phyloP scores from a whole-genome alignment of 208 protist genomes.

The Angomonas deanei region DNA sequence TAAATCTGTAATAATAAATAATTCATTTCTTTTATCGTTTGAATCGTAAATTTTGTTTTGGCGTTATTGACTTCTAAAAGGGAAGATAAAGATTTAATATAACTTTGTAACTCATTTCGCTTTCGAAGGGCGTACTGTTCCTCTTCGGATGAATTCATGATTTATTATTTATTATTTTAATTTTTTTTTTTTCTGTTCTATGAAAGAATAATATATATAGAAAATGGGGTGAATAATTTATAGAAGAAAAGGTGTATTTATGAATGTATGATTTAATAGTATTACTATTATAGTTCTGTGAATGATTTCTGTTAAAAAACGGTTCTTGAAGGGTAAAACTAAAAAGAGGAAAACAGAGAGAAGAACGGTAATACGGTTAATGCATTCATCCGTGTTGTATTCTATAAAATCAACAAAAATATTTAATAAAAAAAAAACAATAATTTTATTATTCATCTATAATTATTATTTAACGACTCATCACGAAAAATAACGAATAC shows the following conservation, averaged over 20 bases:
- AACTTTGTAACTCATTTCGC: too few relatives aligned
- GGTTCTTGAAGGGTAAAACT: background rate
- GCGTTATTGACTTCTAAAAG: background rate
- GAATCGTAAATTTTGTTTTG: too few relatives aligned
- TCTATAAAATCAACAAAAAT: too few relatives aligned
- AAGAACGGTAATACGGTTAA: too few relatives aligned
- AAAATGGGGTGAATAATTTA: background rate
- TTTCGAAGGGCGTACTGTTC: too few relatives aligned
- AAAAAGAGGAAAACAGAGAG: background rate
- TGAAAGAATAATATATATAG: background rate
- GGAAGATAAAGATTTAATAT: background rate
- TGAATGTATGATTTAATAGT: constrained; percentile 3
- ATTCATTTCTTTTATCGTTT: too few relatives aligned
- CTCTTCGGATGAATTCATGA: background rate
- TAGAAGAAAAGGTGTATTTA: constrained; percentile 1
- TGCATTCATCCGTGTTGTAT: too few relatives aligned
- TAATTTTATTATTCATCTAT: background rate
- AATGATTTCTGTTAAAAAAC: constrained; percentile 5
- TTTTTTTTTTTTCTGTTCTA: background rate
- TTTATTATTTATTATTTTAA: background rate
- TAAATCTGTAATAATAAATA: background rate
- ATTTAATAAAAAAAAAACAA: background rate
- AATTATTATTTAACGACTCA: constrained; percentile 44
- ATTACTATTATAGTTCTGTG: background rate
- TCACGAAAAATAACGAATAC: constrained; percentile 75